Percentiles rank a stretch among this genome's conserved stretches.
Conservation (phyloP, 1,139 yeast species). For the Candida pseudoviswanathii region DNA sequence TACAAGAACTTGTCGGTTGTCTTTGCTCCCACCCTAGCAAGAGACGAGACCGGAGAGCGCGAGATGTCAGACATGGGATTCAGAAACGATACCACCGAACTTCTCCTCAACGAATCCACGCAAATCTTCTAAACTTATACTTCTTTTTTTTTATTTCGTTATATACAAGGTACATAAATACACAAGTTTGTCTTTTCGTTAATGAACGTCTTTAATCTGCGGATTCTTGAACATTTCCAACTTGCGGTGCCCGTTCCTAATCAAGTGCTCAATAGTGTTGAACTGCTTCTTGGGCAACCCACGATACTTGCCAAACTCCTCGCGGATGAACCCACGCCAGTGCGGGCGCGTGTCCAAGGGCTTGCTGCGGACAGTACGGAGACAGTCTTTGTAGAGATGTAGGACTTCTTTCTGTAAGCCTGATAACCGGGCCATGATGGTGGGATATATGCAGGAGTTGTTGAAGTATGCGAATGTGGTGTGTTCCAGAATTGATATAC, state of each 20-base stretch:
- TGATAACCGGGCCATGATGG: conserved; percentile 46
- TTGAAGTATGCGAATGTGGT: too few species aligned
- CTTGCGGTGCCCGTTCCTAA: conserved; percentile 74
- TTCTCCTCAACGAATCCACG: conserved; percentile 58
- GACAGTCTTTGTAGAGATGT: conserved; percentile 59
- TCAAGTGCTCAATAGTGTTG: conserved; percentile 80
- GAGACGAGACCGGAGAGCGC: conserved; percentile 79
- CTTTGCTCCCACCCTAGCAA: conserved; percentile 90
- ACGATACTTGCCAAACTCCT: conserved; percentile 65
- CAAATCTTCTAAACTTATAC: conserved; percentile 10
- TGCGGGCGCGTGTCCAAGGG: conserved; percentile 48
- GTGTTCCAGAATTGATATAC: neutral
- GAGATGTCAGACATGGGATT: conserved; percentile 87
- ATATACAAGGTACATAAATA: neutral
- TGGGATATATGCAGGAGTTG: neutral
- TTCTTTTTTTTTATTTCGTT: conserved; percentile 2
- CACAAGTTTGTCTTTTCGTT: neutral
- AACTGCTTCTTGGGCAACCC: conserved; percentile 76
- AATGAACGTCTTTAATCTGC: conserved; percentile 64
- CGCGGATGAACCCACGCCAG: conserved; percentile 50
- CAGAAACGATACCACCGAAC: conserved; percentile 78
- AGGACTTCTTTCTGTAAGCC: conserved; percentile 69
- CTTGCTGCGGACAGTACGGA: conserved; percentile 56
- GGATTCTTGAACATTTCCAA: conserved; percentile 73
- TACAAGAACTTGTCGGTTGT: conserved; percentile 84